Base-by-base conservation (phyloP, 139 green algal species). In the Picochlorum sp. region DNA sequence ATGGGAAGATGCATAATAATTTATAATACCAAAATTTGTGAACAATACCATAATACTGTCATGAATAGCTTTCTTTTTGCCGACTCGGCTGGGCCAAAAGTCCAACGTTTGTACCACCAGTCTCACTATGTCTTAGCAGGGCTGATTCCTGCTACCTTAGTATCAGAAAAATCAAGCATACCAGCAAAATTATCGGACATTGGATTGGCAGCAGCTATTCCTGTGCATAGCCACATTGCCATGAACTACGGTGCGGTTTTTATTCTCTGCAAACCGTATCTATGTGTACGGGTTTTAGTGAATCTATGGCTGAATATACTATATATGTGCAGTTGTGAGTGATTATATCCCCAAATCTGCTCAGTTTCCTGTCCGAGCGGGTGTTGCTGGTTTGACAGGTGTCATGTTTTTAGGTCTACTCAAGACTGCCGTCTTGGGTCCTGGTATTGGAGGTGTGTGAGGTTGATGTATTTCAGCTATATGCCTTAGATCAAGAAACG, bases 21-120 rank as follows among this genome's bases (percentile, higher is more conserved):
- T 28, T 28, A 28, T 28, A 4, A 28, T 28, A 28, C 24, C 24
- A 28, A 4, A 28, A 28, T 28, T 28, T 28, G 28, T 30, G 28
- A 30, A 30, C 28, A 4, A 6, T 30, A 30, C 26, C 28, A 30
- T 30, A 30, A 41, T 28, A 28, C n/a, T n/a, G n/a, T n/a, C n/a
- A 28, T 77, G 45, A 77, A 68, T 58, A 77, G 72, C 38, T 28
- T 77, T 7, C 18, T 77, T 4, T 69, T 70, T 38, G 64, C 70
- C 34, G 70, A 77, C 26, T n/a, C 13, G 6, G 70, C 70, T 20
- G 70, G 70, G 7, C 31, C 62, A 23, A 23, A 20, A 13, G 54
- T 61, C 14, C 69, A 75, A 62, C 66, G 60, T 47, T 58, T 49
- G 9, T 77, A 77, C 47, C 15, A 41, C 15, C 49, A 59, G 13